Conservation (phyloP, 805 yeast species). For the Yamadazyma olivae region DNA sequence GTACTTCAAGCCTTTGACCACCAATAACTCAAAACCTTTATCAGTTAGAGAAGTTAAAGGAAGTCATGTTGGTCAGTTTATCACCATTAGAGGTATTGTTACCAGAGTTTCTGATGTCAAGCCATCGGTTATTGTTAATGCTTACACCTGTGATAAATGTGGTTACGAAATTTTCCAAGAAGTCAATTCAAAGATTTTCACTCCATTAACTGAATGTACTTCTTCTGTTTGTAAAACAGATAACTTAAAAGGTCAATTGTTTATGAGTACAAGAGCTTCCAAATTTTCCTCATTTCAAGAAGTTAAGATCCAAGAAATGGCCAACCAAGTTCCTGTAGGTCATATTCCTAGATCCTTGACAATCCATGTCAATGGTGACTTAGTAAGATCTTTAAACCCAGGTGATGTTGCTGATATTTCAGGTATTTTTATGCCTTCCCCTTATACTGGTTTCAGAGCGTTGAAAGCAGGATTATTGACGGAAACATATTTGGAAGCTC, state of each 20-base stretch:
- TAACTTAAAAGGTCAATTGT: conserved; percentile 82
- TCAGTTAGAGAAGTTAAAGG: conserved; percentile 93
- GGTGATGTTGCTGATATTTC: conserved; percentile 94
- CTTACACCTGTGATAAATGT: conserved; percentile 96
- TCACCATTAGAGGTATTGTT: conserved; percentile 90
- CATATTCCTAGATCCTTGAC: conserved; percentile 89
- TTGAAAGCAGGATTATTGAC: conserved; percentile 89
- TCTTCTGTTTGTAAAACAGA: conserved; percentile 76
- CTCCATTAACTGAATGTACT: conserved; percentile 86
- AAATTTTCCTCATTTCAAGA: conserved; percentile 95
- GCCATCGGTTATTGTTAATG: conserved; percentile 86
- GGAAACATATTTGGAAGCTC: conserved; percentile 90
- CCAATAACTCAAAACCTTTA: conserved; percentile 49
- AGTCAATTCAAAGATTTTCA: conserved; percentile 76
- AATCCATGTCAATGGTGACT: conserved; percentile 86
- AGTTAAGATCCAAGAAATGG: conserved; percentile 88
- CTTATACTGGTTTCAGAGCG: conserved; percentile 94
- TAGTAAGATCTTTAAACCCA: conserved; percentile 84
- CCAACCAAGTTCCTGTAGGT: conserved; percentile 96
- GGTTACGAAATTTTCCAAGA: conserved; percentile 97
- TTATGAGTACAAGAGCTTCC: conserved; percentile 92
- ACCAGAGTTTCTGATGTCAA: conserved; percentile 96
- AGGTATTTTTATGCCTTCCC: conserved; percentile 90
- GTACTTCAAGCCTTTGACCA: conserved; percentile 78
- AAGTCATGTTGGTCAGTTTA: conserved; percentile 73